These are phyloP conservation scores for Cladorrhinum samala DNA, from an alignment of 495 filamentous ascomycete species.

Conservation along the genomic window DNA sequence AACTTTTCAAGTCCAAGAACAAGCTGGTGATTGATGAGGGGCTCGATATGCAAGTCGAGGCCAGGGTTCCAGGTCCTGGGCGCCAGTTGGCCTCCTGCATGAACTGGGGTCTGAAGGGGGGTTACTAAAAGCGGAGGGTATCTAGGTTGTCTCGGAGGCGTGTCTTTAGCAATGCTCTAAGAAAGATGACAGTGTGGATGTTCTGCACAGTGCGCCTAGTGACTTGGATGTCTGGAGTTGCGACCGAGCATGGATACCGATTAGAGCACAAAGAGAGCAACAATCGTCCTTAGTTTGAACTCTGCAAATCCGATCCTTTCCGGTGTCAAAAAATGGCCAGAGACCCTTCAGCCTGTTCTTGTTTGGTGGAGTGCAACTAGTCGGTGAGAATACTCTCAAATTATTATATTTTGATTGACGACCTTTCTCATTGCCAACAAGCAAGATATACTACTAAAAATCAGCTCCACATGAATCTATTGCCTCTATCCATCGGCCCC, in stretches of 20 bases:
- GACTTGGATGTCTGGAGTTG: background rate
- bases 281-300: too few relatives aligned
- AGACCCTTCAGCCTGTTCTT: background rate
- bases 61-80: background rate
- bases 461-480: background rate
- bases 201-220: background rate
- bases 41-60: conserved; percentile 7
- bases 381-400: background rate
- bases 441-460: background rate
- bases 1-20: background rate
- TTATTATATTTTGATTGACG: background rate
- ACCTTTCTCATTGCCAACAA: too few relatives aligned
- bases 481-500: conserved; percentile 7
- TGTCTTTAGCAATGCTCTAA: background rate
- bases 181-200: background rate
- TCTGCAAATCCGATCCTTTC: too few relatives aligned
- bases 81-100: conserved; percentile 1
- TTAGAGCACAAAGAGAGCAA: background rate
- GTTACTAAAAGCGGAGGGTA: background rate
- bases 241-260: background rate
- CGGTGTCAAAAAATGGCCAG: too few relatives aligned
- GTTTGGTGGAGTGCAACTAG: too few relatives aligned
- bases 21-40: background rate
- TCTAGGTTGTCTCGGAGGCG: background rate
- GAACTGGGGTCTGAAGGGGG: background rate